Evolutionary conservation across 176 grass and related monocot species (phyloP), one percentile per base, ranked within the genome.

Genomic region (Chrysopogon serrulatus): DNA sequence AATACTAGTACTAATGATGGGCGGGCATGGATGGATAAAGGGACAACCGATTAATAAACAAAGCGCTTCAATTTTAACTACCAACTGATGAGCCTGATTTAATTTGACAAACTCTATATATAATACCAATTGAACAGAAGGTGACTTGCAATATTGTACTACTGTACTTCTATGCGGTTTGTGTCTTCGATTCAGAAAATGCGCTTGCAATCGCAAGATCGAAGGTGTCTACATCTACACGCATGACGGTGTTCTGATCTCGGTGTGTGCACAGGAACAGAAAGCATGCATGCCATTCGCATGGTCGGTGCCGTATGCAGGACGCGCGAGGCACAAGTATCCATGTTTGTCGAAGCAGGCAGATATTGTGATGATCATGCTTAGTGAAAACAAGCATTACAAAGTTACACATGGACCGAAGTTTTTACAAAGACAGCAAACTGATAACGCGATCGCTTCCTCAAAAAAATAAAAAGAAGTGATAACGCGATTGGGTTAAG

Each of bases 251-350:
- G 27, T 35, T 65, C 15, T 39, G 65, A 56, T 56, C 33, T 8
- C 0, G n/a, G 21, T 33, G 16, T 60, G 56, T 48, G 56, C 21
- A 78, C 21, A 78, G 33, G 73, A 18, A 53, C n/a, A 26, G n/a
- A 3, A 59, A 0, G 11, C n/a, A 26, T 23, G 16, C 88, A 83
- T 33, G 68, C 67, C 48, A 69, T 68, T 90, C 19, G 80, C 74
- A 53, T 90, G 79, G 16, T 15, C 65, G 16, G 44, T 34, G 88
- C 59, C 40, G 76, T 87, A 68, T 48, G 79, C 80, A 39, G 18
- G 71, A 51, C 24, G 66, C 17, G 30, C 61, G 83, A 77, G 68
- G 18, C 37, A 90, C 68, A 17, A 81, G 74, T 9, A 5, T 62
- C 41, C 44, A 26, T 40, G 62, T 68, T 24, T 41, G 88, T 68